Conservation (phyloP, 345 rosid species). For the Euphorbia lathyris region DNA sequence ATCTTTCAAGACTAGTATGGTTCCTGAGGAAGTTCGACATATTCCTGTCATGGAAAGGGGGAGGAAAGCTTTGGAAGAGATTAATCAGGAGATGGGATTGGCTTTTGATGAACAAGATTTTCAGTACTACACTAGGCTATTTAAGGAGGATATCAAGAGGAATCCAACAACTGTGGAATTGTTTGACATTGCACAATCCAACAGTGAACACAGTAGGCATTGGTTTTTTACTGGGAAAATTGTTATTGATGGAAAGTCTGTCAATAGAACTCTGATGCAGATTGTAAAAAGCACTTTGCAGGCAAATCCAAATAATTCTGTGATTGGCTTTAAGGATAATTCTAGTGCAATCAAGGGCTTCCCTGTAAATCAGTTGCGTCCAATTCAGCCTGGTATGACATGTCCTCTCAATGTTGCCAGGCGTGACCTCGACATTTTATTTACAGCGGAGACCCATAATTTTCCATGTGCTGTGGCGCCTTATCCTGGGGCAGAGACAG, state of each 20-base stretch:
- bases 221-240: slow-evolving; percentile 96
- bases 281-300: slow-evolving; percentile 87
- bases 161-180: slow-evolving; percentile 87
- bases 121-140: slow-evolving; percentile 75
- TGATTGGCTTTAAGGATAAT: slow-evolving; percentile 93
- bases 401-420: slow-evolving; percentile 47
- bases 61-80: slow-evolving; percentile 76
- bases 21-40: slow-evolving; percentile 64
- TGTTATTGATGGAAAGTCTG: slow-evolving; percentile 75
- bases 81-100: slow-evolving; percentile 86
- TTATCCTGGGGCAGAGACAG: slow-evolving; percentile 98
- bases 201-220: slow-evolving; percentile 90
- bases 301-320: slow-evolving; percentile 79
- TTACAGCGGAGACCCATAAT: slow-evolving; percentile 95
- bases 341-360: slow-evolving; percentile 94
- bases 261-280: slow-evolving; percentile 83
- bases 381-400: slow-evolving; percentile 62
- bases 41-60: slow-evolving; percentile 90
- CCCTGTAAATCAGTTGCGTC: slow-evolving; percentile 61
- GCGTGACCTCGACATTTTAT: slow-evolving; percentile 71
- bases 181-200: slow-evolving; percentile 93
- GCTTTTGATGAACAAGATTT: slow-evolving; percentile 95
- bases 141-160: slow-evolving; percentile 67
- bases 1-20: slow-evolving; percentile 65
- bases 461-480: slow-evolving; percentile 99